These are phyloP conservation scores for Eragrostis curvula DNA, from an alignment of 176 grass and related monocot genomes.

Conservation along the genomic window DNA sequence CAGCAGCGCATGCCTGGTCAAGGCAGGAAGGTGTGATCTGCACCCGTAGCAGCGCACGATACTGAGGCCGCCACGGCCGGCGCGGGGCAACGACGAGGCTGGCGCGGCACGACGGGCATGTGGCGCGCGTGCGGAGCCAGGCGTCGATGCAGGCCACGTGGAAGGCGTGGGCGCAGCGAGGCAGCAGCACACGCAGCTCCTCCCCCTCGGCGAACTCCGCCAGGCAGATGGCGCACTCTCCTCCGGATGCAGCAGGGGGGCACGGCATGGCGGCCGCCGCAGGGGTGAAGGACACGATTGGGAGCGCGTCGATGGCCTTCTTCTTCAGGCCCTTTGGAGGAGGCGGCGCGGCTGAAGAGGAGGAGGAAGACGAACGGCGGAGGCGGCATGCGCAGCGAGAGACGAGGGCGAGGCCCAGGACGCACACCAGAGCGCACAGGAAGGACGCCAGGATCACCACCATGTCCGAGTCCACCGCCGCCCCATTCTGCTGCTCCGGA, in stretches of 20 bases:
- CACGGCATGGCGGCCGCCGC: no score
- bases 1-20: no score
- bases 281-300: constrained; percentile 48
- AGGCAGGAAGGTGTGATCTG: no score
- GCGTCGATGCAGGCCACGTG: constrained; percentile 73
- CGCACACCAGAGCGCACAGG: constrained; percentile 53
- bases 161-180: constrained; percentile 79
- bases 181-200: constrained; percentile 57
- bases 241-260: no score
- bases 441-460: constrained; percentile 54
- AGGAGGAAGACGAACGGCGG: background rate
- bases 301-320: constrained; percentile 55
- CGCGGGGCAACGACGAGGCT: no score
- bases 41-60: no score
- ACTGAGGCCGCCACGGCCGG: no score
- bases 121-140: constrained; percentile 55
- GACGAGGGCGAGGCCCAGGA: constrained; percentile 56
- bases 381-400: constrained; percentile 47
- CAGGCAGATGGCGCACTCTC: constrained; percentile 58
- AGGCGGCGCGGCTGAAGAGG: no score
- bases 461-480: constrained; percentile 60
- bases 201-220: constrained; percentile 54
- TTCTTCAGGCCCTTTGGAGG: constrained; percentile 51
- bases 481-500: no score
- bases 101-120: constrained; percentile 57